phyloP scores from a whole-genome alignment of 345 rosid species.

The Reutealis trisperma region DNA sequence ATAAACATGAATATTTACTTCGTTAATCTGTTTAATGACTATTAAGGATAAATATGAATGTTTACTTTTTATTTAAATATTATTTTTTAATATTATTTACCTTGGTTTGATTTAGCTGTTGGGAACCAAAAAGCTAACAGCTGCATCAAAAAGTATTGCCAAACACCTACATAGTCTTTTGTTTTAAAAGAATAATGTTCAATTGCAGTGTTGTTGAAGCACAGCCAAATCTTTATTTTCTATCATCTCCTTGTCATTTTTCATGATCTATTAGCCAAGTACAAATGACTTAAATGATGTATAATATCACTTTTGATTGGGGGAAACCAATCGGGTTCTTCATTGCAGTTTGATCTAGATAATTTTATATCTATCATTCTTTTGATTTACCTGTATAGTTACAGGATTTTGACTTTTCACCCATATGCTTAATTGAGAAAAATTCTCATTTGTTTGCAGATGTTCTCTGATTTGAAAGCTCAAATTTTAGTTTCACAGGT shows the following conservation, averaged over 20 bases:
- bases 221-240: background rate
- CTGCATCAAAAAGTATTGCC: too few species aligned
- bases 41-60: too few species aligned
- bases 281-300: background rate
- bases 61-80: too few species aligned
- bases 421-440: conserved; percentile 3
- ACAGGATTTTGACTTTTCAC: background rate
- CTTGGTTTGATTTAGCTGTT: too few species aligned
- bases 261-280: background rate
- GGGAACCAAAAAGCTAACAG: too few species aligned
- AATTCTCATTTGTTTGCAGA: conserved; percentile 48
- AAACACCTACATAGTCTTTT: background rate
- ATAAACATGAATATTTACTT: too few species aligned
- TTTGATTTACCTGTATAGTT: background rate
- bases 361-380: background rate
- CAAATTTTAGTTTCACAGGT: conserved; percentile 94
- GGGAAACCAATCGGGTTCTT: background rate
- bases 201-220: background rate
- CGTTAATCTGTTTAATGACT: too few species aligned
- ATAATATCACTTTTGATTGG: background rate
- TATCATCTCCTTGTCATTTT: background rate
- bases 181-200: background rate
- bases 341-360: background rate
- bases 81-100: too few species aligned
- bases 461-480: conserved; percentile 82